Evolutionary conservation across 257 asterid genomes (phyloP), one percentile per base, ranked within the genome.

Genomic region (Catharanthus roseus): DNA sequence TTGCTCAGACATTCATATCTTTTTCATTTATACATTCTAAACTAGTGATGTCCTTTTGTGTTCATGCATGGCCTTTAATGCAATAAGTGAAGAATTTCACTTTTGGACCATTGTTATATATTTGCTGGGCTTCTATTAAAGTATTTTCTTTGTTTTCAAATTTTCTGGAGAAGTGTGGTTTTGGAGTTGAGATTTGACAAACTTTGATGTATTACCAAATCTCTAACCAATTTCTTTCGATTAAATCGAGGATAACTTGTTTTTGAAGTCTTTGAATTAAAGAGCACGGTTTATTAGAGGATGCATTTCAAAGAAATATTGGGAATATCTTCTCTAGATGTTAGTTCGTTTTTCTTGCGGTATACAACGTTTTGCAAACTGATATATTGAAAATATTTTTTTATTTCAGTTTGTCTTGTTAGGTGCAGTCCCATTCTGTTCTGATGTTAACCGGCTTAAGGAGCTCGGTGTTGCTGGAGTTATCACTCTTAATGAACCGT

Each of bases 351-450:
- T n/a, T 10, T 2, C 29, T 54, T 54, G 31, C 15, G 16, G 9
- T 41, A 16, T 60, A 2, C 49, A 39, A 7, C 41, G 57, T 67
- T 47, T 44, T 39, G 51, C 36, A 24, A 44, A 21, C 76, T 81
- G 63, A 81, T 44, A 7, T 65, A 12, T 18, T n/a, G n/a, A n/a
- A n/a, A n/a, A n/a, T n/a, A 16, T 5, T 61, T 33, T 11, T 31
- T 36, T 33, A 58, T 16, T 58, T 74, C 26, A 86, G 91, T 86
- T 84, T 80, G 85, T 86, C 39, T 78, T 86, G 77, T 34, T 86
- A 76, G 91, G 91, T 67, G 91, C 91, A 76, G 81, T 84, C 53
- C 91, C 91, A 31, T 86, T 86, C 77, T 86, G 83, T 62, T 86
- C 91, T 70, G 91, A 86, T 73, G 85, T 86, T 45, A 53, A 55